Conservation (phyloP, 495 filamentous ascomycete genomes). For the Glonium stellatum region DNA sequence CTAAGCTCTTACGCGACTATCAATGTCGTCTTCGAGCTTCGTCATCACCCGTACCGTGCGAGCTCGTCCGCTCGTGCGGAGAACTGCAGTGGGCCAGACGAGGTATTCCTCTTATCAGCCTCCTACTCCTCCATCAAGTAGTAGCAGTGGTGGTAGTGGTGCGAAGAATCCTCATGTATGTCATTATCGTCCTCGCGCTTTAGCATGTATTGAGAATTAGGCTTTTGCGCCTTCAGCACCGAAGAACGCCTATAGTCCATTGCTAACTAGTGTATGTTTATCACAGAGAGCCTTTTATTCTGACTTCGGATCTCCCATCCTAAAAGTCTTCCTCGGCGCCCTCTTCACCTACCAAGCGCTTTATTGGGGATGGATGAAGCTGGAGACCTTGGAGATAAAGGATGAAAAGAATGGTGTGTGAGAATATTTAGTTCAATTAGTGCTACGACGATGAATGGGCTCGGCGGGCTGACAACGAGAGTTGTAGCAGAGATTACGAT, state of each 20-base stretch:
- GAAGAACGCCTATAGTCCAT: background rate
- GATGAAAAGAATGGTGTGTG: constrained; percentile 49
- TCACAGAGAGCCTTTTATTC: constrained; percentile 67
- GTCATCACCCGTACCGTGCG: background rate
- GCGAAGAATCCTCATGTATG: constrained; percentile 2
- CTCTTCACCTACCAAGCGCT: constrained; percentile 80
- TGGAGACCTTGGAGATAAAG: constrained; percentile 72
- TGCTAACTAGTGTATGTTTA: background rate
- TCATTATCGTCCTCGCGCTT: background rate
- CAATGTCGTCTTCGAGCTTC: background rate
- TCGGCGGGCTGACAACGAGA: background rate
- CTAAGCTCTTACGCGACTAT: background rate
- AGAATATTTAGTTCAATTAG: background rate
- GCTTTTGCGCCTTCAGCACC: no score
- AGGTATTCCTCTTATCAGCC: background rate
- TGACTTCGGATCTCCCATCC: constrained; percentile 68
- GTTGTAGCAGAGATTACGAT: constrained; percentile 38
- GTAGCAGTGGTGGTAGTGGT: background rate
- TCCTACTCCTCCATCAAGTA: background rate
- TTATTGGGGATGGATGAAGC: constrained; percentile 79
- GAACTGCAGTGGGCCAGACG: background rate
- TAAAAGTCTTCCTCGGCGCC: constrained; percentile 78
- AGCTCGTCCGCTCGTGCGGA: background rate
- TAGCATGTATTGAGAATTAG: no score
- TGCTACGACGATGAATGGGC: background rate